Conservation (phyloP, 2,329 filamentous ascomycete species). For the Tolypocladium capitatum region DNA sequence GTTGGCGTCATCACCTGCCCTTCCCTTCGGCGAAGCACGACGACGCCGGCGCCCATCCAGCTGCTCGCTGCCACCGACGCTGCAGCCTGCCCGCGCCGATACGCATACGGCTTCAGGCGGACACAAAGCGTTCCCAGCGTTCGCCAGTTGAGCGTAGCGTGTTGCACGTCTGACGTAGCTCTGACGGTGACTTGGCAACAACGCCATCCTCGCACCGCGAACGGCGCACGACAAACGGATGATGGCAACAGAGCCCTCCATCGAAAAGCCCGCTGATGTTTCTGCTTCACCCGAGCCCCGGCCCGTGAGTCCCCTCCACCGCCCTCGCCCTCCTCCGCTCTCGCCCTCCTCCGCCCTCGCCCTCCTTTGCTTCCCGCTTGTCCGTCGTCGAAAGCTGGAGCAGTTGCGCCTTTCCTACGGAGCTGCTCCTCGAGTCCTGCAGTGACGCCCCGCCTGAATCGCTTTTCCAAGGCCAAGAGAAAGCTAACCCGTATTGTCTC, state of each 20-base stretch:
- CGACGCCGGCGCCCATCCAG: not conserved
- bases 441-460: not conserved
- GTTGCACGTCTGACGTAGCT: not conserved
- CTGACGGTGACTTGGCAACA: constrained; percentile 9
- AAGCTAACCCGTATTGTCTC: constrained; percentile 12
- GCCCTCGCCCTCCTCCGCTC: not conserved
- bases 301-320: constrained; percentile 21
- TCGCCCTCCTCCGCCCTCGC: too few species aligned
- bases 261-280: constrained; percentile 40
- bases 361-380: not conserved
- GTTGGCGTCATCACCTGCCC: not conserved
- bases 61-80: not conserved
- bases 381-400: not conserved
- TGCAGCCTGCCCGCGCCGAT: not conserved
- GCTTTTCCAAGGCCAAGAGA: not conserved
- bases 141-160: not conserved
- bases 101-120: not conserved
- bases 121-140: not conserved
- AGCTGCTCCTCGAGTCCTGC: not conserved
- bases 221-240: constrained; percentile 36
- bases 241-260: constrained; percentile 51
- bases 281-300: constrained; percentile 32
- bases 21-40: not conserved
- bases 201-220: constrained; percentile 16
- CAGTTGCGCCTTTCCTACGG: not conserved